These are phyloP conservation scores for Neltuma alba DNA, from an alignment of 306 rosid genomes.

Conservation along the genomic window DNA sequence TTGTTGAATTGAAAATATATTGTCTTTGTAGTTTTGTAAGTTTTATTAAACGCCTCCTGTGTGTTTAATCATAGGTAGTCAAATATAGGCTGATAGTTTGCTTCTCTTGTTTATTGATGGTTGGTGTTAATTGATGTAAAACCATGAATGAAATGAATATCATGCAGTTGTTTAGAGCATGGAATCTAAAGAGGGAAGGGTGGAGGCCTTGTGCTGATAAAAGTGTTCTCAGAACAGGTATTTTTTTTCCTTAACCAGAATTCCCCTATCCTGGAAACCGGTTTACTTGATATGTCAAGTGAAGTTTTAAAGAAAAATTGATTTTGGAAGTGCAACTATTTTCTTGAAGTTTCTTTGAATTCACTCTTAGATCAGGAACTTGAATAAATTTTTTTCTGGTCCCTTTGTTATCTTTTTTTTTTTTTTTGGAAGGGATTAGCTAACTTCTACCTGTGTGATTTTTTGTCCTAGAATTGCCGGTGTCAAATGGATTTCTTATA, in stretches of 20 bases:
- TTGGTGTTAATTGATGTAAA: slow-evolving; percentile 21
- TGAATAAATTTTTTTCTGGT: slow-evolving; percentile 17
- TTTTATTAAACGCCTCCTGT: neutral
- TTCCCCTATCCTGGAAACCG: neutral
- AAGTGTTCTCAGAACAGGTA: slow-evolving; percentile 58
- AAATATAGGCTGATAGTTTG: neutral
- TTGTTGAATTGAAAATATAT: neutral
- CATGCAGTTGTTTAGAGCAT: slow-evolving; percentile 72
- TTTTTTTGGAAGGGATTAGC: slow-evolving; percentile 21
- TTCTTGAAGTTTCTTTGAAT: neutral
- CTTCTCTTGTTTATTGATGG: slow-evolving; percentile 16
- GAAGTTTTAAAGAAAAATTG: neutral
- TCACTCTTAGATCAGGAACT: slow-evolving; percentile 18
- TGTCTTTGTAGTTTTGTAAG: neutral
- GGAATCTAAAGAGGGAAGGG: slow-evolving; percentile 58
- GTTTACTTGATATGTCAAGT: slow-evolving; percentile 16
- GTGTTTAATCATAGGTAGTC: neutral
- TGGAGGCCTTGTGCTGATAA: slow-evolving; percentile 81
- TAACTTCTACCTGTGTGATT: slow-evolving; percentile 21
- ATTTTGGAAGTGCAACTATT: neutral
- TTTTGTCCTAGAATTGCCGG: slow-evolving; percentile 59
- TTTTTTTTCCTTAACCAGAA: slow-evolving; percentile 25
- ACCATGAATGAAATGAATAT: slow-evolving; percentile 30
- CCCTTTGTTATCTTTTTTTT: slow-evolving; percentile 28
- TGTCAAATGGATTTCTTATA: slow-evolving; percentile 87